Base-by-base conservation (phyloP, 306 rosid genomes). In the Mimosa bimucronata region DNA sequence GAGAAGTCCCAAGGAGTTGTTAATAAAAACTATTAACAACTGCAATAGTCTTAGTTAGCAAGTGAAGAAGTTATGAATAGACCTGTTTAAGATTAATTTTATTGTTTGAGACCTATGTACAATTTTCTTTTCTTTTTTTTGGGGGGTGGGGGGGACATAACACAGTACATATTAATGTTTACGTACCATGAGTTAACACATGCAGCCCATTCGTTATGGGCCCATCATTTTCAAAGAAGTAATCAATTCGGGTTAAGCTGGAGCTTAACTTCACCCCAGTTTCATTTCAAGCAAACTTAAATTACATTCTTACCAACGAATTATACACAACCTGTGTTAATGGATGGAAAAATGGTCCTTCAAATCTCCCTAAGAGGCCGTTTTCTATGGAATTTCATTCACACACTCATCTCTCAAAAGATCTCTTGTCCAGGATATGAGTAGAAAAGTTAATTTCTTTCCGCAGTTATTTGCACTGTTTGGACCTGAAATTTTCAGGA, bases 401-500 rank as follows among this genome's bases (percentile, higher is more conserved):
- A 10, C 9, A 10, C 2, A 6, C 15, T 21, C 29, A 23, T 21
- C 15, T 57, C 64, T 21, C 16, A 23, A n/a, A 55, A 52, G 7
- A 55, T n/a, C 12, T 55, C 44, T 8, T n/a, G 61, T n/a, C 9
- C 61, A 21, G 28, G 26, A 55, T 18, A 37, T 21, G 50, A 30
- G 50, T 10, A 40, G 29, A 40, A 38, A n/a, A 21, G 9, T n/a
- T 67, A 10, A 37, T 37, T 10, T 4, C 12, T 38, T 40, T 67
- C 15, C 7, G 16, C 30, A n/a, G 29, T 46, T 90, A 95, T 86
- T 87, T 89, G 86, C 98, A 95, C 79, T 92, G 97, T 79, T 88
- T 95, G 1, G 88, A 86, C 82, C 98, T 89, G 83, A 95, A 91
- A 86, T 86, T 83, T 80, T 90, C 92, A 80, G 87, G 82, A 86